phyloP scores from a whole-genome alignment of 768 basidiomycete genomes.

The Xerocomellus intermedius region DNA sequence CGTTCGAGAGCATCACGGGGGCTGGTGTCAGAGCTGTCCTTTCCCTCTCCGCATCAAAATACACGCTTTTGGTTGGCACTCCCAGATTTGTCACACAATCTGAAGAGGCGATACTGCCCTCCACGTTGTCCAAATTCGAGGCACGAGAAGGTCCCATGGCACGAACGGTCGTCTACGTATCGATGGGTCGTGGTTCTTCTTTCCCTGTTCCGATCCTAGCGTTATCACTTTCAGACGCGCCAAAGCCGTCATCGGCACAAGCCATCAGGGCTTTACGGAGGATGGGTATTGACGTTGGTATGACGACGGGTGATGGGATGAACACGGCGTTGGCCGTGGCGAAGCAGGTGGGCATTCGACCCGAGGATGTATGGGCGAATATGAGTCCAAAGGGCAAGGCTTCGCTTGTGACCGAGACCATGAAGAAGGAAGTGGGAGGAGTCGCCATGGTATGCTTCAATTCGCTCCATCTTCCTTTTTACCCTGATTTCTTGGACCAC shows the following conservation, averaged over 20 bases:
- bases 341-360: constrained; percentile 80
- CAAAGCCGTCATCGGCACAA: constrained; percentile 80
- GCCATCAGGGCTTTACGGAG: constrained; percentile 76
- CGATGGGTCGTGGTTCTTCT: constrained; percentile 45
- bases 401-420: constrained; percentile 74
- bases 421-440: constrained; percentile 69
- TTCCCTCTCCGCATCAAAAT: constrained; percentile 47
- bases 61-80: constrained; percentile 74
- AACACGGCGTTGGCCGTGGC: constrained; percentile 88
- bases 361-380: constrained; percentile 82
- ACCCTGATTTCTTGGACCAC: neutral
- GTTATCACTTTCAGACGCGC: constrained; percentile 81
- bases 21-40: constrained; percentile 80
- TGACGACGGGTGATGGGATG: constrained; percentile 93
- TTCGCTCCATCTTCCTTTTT: neutral
- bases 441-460: constrained; percentile 80
- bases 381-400: constrained; percentile 98
- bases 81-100: constrained; percentile 64
- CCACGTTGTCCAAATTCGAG: constrained; percentile 63
- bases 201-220: constrained; percentile 65
- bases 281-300: constrained; percentile 91
- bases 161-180: constrained; percentile 85
- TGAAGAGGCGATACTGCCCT: constrained; percentile 52
- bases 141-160: constrained; percentile 66
- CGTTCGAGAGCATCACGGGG: constrained; percentile 88